phyloP scores from a whole-genome alignment of 2,329 filamentous ascomycete genomes.

The Plectosphaerella sp. region DNA sequence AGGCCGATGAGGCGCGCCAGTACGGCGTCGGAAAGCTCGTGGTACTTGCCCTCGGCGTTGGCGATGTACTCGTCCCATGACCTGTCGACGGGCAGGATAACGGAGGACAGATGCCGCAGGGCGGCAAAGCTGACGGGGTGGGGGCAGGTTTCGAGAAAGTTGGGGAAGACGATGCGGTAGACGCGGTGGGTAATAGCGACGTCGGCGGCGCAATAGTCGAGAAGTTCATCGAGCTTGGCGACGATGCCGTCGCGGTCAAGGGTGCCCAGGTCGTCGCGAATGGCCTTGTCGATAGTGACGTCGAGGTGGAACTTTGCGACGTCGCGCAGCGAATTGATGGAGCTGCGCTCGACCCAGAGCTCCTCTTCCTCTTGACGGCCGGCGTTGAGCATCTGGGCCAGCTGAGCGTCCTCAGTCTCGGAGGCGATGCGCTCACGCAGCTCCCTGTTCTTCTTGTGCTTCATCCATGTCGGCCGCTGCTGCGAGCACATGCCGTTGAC shows the following conservation, averaged over 20 bases:
- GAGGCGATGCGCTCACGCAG: slow-evolving; percentile 73
- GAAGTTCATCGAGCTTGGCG: slow-evolving; percentile 70
- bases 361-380: slow-evolving; percentile 84
- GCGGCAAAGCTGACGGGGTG: slow-evolving; percentile 97
- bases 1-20: slow-evolving; percentile 69
- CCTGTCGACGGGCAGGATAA: slow-evolving; percentile 85
- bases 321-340: slow-evolving; percentile 89
- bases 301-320: slow-evolving; percentile 96
- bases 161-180: slow-evolving; percentile 89
- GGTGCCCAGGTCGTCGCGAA: slow-evolving; percentile 81
- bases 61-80: slow-evolving; percentile 82
- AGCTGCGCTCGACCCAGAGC: slow-evolving; percentile 91
- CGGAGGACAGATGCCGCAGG: slow-evolving; percentile 84
- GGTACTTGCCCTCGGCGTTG: slow-evolving; percentile 82
- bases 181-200: slow-evolving; percentile 89
- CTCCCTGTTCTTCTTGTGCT: slow-evolving; percentile 86
- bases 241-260: slow-evolving; percentile 68
- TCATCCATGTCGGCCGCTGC: slow-evolving; percentile 96
- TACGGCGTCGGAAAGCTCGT: slow-evolving; percentile 71
- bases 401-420: slow-evolving; percentile 65
- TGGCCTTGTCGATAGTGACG: slow-evolving; percentile 84
- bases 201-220: slow-evolving; percentile 94
- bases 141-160: slow-evolving; percentile 84
- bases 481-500: slow-evolving; percentile 99
- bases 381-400: slow-evolving; percentile 66